Evolutionary conservation across 2,329 filamentous ascomycete species (phyloP).

Genomic region (Pestalotiopsis sp.): DNA sequence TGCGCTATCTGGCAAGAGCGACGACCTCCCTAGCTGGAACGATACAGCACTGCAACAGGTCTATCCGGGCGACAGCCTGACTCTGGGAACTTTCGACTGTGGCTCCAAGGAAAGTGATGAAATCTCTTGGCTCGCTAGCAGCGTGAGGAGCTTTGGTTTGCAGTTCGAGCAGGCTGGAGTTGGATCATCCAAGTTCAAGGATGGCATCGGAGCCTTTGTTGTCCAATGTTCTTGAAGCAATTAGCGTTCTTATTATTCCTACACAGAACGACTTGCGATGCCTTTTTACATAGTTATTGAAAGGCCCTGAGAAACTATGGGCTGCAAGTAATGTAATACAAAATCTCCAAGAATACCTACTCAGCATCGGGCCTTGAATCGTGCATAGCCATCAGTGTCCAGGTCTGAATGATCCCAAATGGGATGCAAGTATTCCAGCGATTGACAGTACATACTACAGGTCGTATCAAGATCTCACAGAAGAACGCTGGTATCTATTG

Average conservation of each 20-base stretch:
- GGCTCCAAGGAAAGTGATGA: constrained; percentile 15
- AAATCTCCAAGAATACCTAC: neutral
- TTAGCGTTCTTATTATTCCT: neutral
- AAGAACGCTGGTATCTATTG: too few species aligned
- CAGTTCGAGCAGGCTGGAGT: constrained; percentile 32
- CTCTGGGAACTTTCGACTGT: constrained; percentile 32
- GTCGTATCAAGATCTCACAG: too few species aligned
- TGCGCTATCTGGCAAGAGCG: constrained; percentile 22
- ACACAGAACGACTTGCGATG: neutral
- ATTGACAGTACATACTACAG: too few species aligned
- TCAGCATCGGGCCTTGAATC: neutral
- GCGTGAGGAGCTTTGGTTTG: constrained; percentile 29
- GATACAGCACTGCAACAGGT: constrained; percentile 29
- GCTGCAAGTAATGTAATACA: neutral
- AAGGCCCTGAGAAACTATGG: neutral
- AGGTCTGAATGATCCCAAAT: neutral
- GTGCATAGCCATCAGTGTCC: neutral
- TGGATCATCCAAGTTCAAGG: constrained; percentile 26
- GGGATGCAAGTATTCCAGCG: neutral
- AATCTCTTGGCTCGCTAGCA: constrained; percentile 30
- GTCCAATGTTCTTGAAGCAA: constrained; percentile 6
- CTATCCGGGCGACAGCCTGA: constrained; percentile 27
- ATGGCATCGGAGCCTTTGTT: constrained; percentile 33
- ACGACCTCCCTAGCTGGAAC: constrained; percentile 24
- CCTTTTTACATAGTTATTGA: neutral